Evolutionary conservation across 306 rosid genomes (phyloP).

Genomic region (Cucumis cinereus): DNA sequence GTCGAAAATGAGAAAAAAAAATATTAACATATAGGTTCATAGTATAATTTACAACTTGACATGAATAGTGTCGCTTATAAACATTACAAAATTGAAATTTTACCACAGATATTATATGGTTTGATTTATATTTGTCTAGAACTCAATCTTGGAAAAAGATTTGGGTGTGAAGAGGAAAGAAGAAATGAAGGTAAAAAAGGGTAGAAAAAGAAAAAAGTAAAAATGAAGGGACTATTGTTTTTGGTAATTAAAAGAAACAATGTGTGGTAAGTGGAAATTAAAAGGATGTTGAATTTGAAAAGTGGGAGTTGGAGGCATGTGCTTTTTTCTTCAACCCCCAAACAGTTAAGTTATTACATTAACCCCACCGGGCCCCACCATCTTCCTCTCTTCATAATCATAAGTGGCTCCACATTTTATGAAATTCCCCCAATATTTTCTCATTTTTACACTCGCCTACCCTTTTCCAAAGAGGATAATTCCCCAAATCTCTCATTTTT

Average conservation of each 20-base stretch:
- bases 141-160: neutral
- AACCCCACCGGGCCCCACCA: neutral
- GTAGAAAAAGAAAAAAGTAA: neutral
- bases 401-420: neutral
- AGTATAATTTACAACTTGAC: too few species aligned
- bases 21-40: too few species aligned
- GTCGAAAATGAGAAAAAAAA: too few species aligned
- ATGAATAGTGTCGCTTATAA: too few species aligned
- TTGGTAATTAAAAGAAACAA: neutral
- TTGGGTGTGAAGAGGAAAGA: neutral
- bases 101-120: neutral
- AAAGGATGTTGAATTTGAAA: neutral
- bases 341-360: neutral
- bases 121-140: neutral
- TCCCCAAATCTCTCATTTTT: neutral
- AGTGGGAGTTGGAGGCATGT: slow-evolving; percentile 2
- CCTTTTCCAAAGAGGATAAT: neutral
- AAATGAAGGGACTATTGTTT: neutral
- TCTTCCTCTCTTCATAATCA: neutral
- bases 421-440: neutral
- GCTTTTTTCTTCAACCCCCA: neutral
- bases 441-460: neutral
- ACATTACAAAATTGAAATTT: neutral
- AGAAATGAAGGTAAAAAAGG: neutral
- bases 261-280: neutral